A percentile compares a stretch with the other conserved stretches of the same genome.
Evolutionary conservation across 495 filamentous ascomycete genomes (phyloP).

Genomic region (Baudoinia panamericana): DNA sequence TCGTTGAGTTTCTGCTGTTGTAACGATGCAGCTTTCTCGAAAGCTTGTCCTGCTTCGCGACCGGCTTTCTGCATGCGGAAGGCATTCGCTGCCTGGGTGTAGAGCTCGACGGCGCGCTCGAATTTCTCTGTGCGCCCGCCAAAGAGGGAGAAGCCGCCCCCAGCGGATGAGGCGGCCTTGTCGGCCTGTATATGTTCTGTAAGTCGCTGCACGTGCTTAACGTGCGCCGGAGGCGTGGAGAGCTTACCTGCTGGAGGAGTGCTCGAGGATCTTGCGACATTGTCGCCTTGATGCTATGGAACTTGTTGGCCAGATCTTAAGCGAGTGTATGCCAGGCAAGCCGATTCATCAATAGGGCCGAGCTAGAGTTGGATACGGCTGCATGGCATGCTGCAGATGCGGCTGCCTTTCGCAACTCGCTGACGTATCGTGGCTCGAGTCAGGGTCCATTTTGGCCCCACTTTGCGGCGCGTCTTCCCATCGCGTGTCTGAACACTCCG

Average conservation of each 20-base stretch:
- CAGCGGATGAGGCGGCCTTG: constrained; percentile 19
- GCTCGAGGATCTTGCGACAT: constrained; percentile 27
- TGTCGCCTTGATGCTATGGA: too few relatives aligned
- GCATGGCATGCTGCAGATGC: too few relatives aligned
- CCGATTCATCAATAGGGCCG: too few relatives aligned
- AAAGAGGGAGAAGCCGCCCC: constrained; percentile 25
- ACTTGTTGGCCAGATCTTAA: too few relatives aligned
- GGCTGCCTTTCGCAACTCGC: too few relatives aligned
- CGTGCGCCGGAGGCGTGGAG: neutral
- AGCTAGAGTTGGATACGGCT: too few relatives aligned
- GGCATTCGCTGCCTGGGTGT: constrained; percentile 27
- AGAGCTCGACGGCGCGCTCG: constrained; percentile 25
- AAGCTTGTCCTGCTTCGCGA: constrained; percentile 60
- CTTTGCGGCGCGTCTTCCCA: too few relatives aligned
- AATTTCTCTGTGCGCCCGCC: constrained; percentile 22
- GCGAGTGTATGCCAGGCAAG: too few relatives aligned
- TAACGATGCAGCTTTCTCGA: constrained; percentile 65
- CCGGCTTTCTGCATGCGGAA: constrained; percentile 25
- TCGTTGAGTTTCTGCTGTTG: constrained; percentile 68
- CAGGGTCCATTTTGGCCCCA: too few relatives aligned
- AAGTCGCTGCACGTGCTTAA: neutral
- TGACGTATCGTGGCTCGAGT: too few relatives aligned
- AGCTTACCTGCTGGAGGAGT: constrained; percentile 24
- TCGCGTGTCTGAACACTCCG: too few relatives aligned
- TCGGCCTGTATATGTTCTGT: constrained; percentile 27